A percentile compares a stretch with the other conserved stretches of the same genome.
Evolutionary conservation across 106 monocot species (phyloP).

Genomic region (Alisma plantagoaquatica): DNA sequence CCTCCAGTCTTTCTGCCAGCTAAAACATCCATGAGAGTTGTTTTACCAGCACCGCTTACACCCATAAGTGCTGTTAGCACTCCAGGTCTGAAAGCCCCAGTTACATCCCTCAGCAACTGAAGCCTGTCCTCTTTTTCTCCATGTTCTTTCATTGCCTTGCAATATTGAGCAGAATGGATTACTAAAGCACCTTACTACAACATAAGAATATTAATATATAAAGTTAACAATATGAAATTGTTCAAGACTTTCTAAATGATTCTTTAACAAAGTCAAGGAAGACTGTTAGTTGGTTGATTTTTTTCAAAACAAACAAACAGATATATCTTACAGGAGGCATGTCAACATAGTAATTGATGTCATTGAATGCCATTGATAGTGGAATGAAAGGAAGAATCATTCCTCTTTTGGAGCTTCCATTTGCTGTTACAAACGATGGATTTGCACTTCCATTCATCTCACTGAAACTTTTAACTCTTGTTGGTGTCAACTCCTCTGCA

Average conservation of each 20-base stretch:
- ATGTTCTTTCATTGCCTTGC: slow-evolving; percentile 47
- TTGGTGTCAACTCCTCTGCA: slow-evolving; percentile 13
- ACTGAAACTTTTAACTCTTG: too few relatives aligned
- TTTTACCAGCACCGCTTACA: slow-evolving; percentile 54
- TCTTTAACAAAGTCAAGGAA: too few relatives aligned
- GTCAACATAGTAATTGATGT: slow-evolving; percentile 73
- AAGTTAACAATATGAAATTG: too few relatives aligned
- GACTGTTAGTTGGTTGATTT: background rate
- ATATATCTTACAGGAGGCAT: slow-evolving; percentile 56
- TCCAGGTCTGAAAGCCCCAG: slow-evolving; percentile 44
- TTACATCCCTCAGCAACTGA: slow-evolving; percentile 32
- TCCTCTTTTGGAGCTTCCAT: slow-evolving; percentile 35
- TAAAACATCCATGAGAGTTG: slow-evolving; percentile 60
- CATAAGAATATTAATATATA: background rate
- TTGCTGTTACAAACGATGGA: slow-evolving; percentile 17
- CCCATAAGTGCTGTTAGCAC: slow-evolving; percentile 50
- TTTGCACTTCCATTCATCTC: slow-evolving; percentile 13
- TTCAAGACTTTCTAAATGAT: too few relatives aligned
- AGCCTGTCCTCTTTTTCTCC: slow-evolving; percentile 37
- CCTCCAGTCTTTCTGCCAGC: slow-evolving; percentile 52
- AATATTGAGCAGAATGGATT: too few relatives aligned
- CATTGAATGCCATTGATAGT: slow-evolving; percentile 63
- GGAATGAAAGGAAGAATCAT: slow-evolving; percentile 85
- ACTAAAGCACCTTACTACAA: too few relatives aligned
- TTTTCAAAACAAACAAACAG: background rate